These are phyloP conservation scores for Colletotrichum neosansevieriae DNA, from an alignment of 2,329 filamentous ascomycete genomes.

Conservation along the genomic window DNA sequence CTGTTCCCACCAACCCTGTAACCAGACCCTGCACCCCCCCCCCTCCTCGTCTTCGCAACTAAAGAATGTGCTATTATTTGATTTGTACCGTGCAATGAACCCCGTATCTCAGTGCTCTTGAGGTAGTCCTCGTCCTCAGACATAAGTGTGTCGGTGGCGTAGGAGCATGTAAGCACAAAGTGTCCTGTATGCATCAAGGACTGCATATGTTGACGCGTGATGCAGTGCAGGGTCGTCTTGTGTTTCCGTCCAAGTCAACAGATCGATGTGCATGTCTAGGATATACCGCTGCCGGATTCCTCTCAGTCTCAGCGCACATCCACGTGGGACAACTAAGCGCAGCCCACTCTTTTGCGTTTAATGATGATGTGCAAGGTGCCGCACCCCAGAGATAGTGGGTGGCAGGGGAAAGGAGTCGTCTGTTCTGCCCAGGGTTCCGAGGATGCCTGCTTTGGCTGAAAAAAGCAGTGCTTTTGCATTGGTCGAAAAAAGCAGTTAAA, in stretches of 20 bases:
- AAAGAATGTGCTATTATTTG: not conserved
- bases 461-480: too few relatives aligned
- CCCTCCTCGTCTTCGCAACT: slow-evolving; percentile 2
- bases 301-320: slow-evolving; percentile 25
- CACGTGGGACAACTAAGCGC: slow-evolving; percentile 32
- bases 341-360: slow-evolving; percentile 40
- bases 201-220: slow-evolving; percentile 4
- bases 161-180: too few relatives aligned
- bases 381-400: slow-evolving; percentile 24
- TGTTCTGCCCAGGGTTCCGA: too few relatives aligned
- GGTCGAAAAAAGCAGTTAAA: too few relatives aligned
- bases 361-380: slow-evolving; percentile 40
- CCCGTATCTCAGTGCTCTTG: not conserved
- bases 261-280: slow-evolving; percentile 8
- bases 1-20: slow-evolving; percentile 31
- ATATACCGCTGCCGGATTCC: slow-evolving; percentile 25
- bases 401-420: slow-evolving; percentile 17
- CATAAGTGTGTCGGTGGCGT: too few relatives aligned
- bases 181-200: not conserved
- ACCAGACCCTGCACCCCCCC: slow-evolving; percentile 12
- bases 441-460: too few relatives aligned
- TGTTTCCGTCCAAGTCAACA: slow-evolving; percentile 12
- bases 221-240: not conserved
- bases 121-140: too few relatives aligned
- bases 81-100: not conserved